These are phyloP conservation scores for Vaccinium macrocarpon DNA, from an alignment of 148 eudicot species.

Conservation along the genomic window DNA sequence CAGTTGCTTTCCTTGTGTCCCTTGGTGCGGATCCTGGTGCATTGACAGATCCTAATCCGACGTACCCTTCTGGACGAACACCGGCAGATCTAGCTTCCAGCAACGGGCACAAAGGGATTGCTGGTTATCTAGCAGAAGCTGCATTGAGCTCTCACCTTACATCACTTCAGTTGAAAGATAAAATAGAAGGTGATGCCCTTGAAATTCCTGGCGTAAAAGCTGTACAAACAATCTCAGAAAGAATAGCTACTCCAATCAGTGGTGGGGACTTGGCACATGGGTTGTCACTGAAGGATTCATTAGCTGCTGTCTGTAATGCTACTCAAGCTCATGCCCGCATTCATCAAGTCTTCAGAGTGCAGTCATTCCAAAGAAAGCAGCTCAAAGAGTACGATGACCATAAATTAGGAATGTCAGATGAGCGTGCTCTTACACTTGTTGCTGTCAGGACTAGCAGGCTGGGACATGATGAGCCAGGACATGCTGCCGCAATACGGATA, in stretches of 20 bases:
- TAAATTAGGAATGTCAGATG: conserved; percentile 47
- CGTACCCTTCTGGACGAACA: conserved; percentile 61
- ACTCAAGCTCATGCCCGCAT: conserved; percentile 88
- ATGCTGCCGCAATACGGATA: conserved; percentile 66
- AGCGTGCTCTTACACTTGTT: conserved; percentile 58
- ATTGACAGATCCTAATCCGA: conserved; percentile 72
- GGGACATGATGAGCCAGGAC: conserved; percentile 50
- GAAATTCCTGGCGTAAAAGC: conserved; percentile 28
- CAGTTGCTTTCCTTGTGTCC: conserved; percentile 64
- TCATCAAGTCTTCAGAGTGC: conserved; percentile 74
- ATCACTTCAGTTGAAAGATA: conserved; percentile 47
- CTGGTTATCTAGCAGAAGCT: conserved; percentile 75
- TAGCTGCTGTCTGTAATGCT: conserved; percentile 86
- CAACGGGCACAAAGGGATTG: conserved; percentile 77
- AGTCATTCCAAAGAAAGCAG: conserved; percentile 80
- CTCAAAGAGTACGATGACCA: conserved; percentile 34
- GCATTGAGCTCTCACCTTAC: conserved; percentile 63
- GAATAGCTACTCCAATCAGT: conserved; percentile 44
- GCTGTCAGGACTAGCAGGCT: conserved; percentile 43
- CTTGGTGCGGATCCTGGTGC: conserved; percentile 66
- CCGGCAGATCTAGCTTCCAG: conserved; percentile 75
- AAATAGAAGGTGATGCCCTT: conserved; percentile 24
- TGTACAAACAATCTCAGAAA: conserved; percentile 50
- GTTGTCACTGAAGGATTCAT: conserved; percentile 69
- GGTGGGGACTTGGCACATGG: conserved; percentile 51